Base-by-base conservation (phyloP, 202 grass and related monocot species). In the Musa balbisiana region DNA sequence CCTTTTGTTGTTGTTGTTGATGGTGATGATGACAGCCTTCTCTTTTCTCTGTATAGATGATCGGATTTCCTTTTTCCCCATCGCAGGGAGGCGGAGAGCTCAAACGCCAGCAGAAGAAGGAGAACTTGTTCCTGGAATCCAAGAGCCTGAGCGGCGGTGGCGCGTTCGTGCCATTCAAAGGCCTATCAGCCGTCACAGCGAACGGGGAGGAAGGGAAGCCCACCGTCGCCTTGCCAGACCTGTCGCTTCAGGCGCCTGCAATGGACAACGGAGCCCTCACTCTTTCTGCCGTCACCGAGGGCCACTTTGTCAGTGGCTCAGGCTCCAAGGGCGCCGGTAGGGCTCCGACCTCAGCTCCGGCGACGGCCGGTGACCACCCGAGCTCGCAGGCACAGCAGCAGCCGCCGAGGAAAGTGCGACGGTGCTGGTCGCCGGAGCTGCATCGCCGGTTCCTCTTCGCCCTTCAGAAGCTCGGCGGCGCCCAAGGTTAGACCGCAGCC, bases 381-480 rank as follows among this genome's bases (percentile, higher is more conserved):
- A 56, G 50, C 60, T 67, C 81, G 33, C 17, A 65, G 11, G 49
- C 79, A 24, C 76, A 71, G 55, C 87, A 82, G 55, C 88, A 71
- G 19, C 1, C 51, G 27, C 43, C 70, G 70, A 90, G 91, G 74
- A 98, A 98, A 83, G 74, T 85, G 74, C 82, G 91, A 71, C 51
- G 94, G 71, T 94, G 90, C 81, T 98, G 94, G 94, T 98, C 94
- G 9, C 90, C 90, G 11, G 94, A 93, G 80, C 82, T 98, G 21
- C 94, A 98, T 77, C 84, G 94, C 56, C 83, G 91, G 25, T 98
- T 98, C 79, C 76, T 98, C 58, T 76, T 84, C 24, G 88, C 94
- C 2, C 83, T 98, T 50, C 82, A 93, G 69, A 84, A 86, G 9
- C 88, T 98, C 33, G 94, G 94, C 0, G 94, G 94, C 15, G 73